These are phyloP conservation scores for Rhodofomes roseus DNA, from an alignment of 1,284 basidiomycete species.

Conservation along the genomic window DNA sequence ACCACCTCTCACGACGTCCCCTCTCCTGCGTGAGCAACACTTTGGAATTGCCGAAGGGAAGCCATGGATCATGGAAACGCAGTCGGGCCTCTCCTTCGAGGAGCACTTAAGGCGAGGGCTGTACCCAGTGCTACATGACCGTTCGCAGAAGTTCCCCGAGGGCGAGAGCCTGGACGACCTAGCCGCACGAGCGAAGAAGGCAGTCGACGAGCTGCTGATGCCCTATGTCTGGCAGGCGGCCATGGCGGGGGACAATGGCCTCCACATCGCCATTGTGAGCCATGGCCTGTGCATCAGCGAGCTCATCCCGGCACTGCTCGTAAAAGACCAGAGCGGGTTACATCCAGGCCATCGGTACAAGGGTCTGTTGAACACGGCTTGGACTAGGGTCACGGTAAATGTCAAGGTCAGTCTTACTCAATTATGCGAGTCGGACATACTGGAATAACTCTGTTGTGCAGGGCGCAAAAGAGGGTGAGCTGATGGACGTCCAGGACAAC, in stretches of 20 bases:
- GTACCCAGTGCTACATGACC: conserved; percentile 46
- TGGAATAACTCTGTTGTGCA: conserved; percentile 9
- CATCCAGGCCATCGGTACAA: conserved; percentile 35
- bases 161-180: conserved; percentile 77
- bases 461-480: conserved; percentile 26
- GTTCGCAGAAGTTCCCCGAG: conserved; percentile 59
- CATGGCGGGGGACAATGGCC: conserved; percentile 32
- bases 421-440: not conserved
- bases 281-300: conserved; percentile 79
- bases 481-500: conserved; percentile 24
- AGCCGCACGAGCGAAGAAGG: conserved; percentile 51
- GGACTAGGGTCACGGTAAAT: conserved; percentile 55
- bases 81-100: conserved; percentile 36
- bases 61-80: conserved; percentile 36
- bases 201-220: conserved; percentile 58
- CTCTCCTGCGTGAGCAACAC: conserved; percentile 59
- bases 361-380: conserved; percentile 68
- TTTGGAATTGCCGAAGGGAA: conserved; percentile 77
- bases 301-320: conserved; percentile 48
- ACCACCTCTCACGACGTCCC: conserved; percentile 49
- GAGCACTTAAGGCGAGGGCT: conserved; percentile 49
- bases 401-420: conserved; percentile 13
- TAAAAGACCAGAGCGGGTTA: conserved; percentile 33
- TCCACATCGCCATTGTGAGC: conserved; percentile 73
- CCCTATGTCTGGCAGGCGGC: conserved; percentile 49